Base-by-base conservation (phyloP, 2,329 filamentous ascomycete species). In the Rutstroemia sp. region DNA sequence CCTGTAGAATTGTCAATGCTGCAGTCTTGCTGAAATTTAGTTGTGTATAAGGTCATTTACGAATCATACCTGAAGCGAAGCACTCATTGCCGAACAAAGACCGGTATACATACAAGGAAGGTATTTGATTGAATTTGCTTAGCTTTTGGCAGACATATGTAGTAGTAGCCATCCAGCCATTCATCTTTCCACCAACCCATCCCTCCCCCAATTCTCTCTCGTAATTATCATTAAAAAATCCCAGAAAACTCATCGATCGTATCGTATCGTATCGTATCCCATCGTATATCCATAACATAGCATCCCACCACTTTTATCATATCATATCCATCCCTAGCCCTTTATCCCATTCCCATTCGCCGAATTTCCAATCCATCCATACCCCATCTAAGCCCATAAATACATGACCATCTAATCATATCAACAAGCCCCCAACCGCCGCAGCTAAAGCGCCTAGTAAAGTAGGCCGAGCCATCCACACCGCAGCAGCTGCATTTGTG, bases 401-500 rank as follows among this genome's bases (percentile, higher is more conserved):
- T 47, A 16, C 23, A 25, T 23, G 23, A 46, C 9, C n/a, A 45
- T 49, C 19, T 47, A 45, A 25, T 45, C n/a, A 56, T 19, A 38
- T 12, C 14, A 38, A 56, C 8, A 56, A 7, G 3, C 49, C 49
- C 8, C 49, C 49, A 5, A 53, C 9, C 6, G 42, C 54, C 3
- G 10, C 54, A 37, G 30, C 41, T 4, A 56, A 27, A 10, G 30
- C 30, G 30, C 42, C 49, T 1, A 56, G 42, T 5, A 53, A 9
- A 8, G 54, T 53, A 30, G 41, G 49, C n/a, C 46, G 18, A 9
- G 46, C 44, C 12, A 58, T 62, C 5, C 59, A 50, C 16, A 41
- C 48, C 47, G 58, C 61, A n/a, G 44, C 61, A 8, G 62, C 63
- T 30, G 58, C 60, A 42, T 56, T 63, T 6, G 60, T 62, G 9